phyloP scores from a whole-genome alignment of 2,329 filamentous ascomycete species.

The Ophiocordyceps camponoti-floridani region DNA sequence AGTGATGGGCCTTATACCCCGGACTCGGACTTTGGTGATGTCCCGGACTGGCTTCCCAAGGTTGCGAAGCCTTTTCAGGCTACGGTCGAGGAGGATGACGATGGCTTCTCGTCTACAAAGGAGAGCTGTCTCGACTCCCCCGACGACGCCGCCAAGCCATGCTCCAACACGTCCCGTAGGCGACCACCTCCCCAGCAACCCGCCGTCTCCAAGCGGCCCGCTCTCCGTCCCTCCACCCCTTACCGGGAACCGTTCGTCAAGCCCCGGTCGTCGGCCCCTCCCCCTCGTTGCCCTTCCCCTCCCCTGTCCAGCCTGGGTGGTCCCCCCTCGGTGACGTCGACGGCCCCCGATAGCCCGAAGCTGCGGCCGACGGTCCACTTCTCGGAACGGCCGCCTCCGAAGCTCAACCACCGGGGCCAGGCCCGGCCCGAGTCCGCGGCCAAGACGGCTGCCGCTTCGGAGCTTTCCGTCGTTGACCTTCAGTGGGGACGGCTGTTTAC shows the following conservation, averaged over 20 bases:
- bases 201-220: too few species aligned
- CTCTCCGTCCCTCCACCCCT: background rate
- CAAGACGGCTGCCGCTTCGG: constrained; percentile 1
- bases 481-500: constrained; percentile 67
- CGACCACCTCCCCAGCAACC: background rate
- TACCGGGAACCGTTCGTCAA: background rate
- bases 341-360: constrained; percentile 2
- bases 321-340: constrained; percentile 2
- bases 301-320: background rate
- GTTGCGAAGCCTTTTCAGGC: constrained; percentile 4
- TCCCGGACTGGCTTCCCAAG: constrained; percentile 1
- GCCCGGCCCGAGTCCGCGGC: constrained; percentile 2
- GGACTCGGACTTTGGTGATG: constrained; percentile 1
- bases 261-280: background rate
- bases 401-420: constrained; percentile 7
- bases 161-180: background rate
- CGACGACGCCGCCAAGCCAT: background rate
- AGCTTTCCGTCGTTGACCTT: constrained; percentile 36
- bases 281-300: background rate
- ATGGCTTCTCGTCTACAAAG: background rate
- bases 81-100: constrained; percentile 6
- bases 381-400: constrained; percentile 10
- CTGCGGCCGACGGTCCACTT: constrained; percentile 13
- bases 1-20: constrained; percentile 1
- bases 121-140: background rate